Percentiles rank a stretch among this genome's conserved stretches.
phyloP scores from a whole-genome alignment of 192 early-diverging fungal genomes.

The Coemansia sp. region DNA sequence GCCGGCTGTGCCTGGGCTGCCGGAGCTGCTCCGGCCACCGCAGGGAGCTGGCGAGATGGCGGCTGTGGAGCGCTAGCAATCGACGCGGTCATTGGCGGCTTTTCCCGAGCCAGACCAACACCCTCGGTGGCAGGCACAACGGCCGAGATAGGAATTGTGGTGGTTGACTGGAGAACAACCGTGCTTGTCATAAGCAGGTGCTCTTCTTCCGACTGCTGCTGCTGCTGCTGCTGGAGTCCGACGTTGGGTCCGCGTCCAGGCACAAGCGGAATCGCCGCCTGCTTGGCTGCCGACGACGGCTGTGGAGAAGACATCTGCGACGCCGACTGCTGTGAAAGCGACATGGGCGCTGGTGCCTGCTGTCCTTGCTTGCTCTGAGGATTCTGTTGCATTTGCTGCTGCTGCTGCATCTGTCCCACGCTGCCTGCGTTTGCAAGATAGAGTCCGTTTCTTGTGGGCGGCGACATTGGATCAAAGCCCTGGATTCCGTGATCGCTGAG shows the following conservation, averaged over 20 bases:
- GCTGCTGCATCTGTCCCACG: not conserved
- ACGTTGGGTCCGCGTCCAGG: not conserved
- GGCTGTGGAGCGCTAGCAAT: not conserved
- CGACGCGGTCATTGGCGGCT: not conserved
- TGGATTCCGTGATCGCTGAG: slow-evolving; percentile 32
- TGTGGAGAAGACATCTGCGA: not conserved
- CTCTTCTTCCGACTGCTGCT: not conserved
- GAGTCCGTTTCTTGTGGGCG: slow-evolving; percentile 22
- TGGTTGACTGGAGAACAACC: slow-evolving; percentile 23
- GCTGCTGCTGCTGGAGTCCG: not conserved
- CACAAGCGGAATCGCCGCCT: not conserved
- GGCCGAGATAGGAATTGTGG: not conserved
- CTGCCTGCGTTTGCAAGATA: slow-evolving; percentile 4
- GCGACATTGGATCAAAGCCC: slow-evolving; percentile 24
- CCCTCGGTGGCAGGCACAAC: not conserved
- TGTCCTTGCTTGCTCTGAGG: not conserved
- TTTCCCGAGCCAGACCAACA: not conserved
- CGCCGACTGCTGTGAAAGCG: not conserved
- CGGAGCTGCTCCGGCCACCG: not conserved
- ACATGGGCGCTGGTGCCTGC: not conserved
- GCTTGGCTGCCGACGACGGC: not conserved
- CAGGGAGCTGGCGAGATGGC: not conserved
- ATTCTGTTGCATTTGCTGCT: not conserved
- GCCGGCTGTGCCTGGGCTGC: not conserved
- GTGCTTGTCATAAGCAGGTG: slow-evolving; percentile 25